Evolutionary conservation across 805 yeast genomes (phyloP).

Genomic region (Wickerhamomyces sydowiorum): DNA sequence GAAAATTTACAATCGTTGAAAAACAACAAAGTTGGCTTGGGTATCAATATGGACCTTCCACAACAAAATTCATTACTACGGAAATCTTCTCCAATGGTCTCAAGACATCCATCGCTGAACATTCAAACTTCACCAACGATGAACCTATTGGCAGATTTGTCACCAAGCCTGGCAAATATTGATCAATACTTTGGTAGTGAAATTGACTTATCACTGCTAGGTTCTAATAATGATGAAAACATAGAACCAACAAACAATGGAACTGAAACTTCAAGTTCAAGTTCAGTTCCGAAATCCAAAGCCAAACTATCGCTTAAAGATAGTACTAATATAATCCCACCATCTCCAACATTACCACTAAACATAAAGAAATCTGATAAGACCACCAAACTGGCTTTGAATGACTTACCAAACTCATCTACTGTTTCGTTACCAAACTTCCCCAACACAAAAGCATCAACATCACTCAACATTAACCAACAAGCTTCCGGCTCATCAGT

Average conservation of each 20-base stretch:
- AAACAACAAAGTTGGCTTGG: constrained; percentile 14
- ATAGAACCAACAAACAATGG: constrained; percentile 1
- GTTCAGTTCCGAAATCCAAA: too few relatives aligned
- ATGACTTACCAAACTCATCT: constrained; percentile 4
- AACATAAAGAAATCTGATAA: constrained; percentile 1
- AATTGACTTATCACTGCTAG: constrained; percentile 7
- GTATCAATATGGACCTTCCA: constrained; percentile 6
- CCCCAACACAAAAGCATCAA: constrained; percentile 4
- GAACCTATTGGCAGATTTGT: constrained; percentile 3
- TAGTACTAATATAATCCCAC: too few relatives aligned
- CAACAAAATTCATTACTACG: constrained; percentile 6
- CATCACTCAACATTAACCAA: constrained; percentile 5
- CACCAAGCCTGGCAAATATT: constrained; percentile 6
- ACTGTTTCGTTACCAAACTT: constrained; percentile 11
- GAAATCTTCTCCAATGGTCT: constrained; percentile 12
- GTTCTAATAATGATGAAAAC: constrained; percentile 7
- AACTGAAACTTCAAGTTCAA: too few relatives aligned
- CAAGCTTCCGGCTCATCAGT: constrained; percentile 7
- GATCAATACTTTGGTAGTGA: constrained; percentile 2
- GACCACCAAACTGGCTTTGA: background rate
- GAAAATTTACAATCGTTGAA: constrained; percentile 5
- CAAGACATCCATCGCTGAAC: constrained; percentile 15
- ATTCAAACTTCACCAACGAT: constrained; percentile 2
- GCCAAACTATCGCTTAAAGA: too few relatives aligned
- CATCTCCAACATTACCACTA: constrained; percentile 5